A percentile compares a stretch with the other conserved stretches of the same genome.
phyloP scores from a whole-genome alignment of 352 stramenopile genomes.

The Pythium biforme region DNA sequence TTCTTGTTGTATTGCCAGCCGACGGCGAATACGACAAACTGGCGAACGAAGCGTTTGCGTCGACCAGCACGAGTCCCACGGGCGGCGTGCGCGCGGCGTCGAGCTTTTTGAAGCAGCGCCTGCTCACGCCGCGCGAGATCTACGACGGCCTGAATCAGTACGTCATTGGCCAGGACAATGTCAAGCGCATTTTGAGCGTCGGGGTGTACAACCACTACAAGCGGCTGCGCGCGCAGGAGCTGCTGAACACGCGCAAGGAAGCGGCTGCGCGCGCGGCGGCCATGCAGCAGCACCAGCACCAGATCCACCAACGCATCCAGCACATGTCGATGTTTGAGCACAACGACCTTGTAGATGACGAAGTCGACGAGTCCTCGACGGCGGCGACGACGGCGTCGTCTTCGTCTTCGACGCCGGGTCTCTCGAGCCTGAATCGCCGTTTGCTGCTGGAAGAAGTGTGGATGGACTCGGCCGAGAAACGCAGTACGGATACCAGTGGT shows the following conservation, averaged over 20 bases:
- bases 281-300: constrained; percentile 25
- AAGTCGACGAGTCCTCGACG: constrained; percentile 26
- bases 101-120: constrained; percentile 34
- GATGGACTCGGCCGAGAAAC: constrained; percentile 24
- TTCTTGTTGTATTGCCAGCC: constrained; percentile 24
- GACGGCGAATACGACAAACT: constrained; percentile 76
- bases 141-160: constrained; percentile 95
- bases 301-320: constrained; percentile 23
- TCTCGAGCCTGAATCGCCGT: constrained; percentile 39
- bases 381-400: background rate
- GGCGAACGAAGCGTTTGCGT: constrained; percentile 49
- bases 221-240: constrained; percentile 75
- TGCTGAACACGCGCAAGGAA: constrained; percentile 48
- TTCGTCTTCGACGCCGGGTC: constrained; percentile 4
- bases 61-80: background rate
- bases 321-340: constrained; percentile 31
- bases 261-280: constrained; percentile 26
- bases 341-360: constrained; percentile 29
- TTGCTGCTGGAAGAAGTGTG: constrained; percentile 70
- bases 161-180: constrained; percentile 96
- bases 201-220: constrained; percentile 99
- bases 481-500: background rate
- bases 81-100: constrained; percentile 6
- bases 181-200: constrained; percentile 96
- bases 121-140: constrained; percentile 92